Evolutionary conservation across 2,329 filamentous ascomycete genomes (phyloP).

Genomic region (Fusarium floridanum): DNA sequence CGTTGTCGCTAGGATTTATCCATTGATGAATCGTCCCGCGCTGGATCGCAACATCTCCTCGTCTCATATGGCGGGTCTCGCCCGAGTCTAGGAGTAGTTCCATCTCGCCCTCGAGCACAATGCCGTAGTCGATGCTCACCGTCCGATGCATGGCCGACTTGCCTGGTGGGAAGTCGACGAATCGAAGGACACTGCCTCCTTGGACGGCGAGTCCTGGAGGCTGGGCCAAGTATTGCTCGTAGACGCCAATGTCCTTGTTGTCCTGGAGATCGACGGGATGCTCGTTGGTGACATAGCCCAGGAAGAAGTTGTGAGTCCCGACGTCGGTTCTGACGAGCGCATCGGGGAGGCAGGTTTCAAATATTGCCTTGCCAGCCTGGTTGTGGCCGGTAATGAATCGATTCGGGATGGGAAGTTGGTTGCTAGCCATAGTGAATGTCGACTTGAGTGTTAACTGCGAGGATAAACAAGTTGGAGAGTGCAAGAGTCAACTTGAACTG

Average conservation of each 20-base stretch:
- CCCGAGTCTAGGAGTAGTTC: constrained; percentile 65
- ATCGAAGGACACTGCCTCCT: constrained; percentile 58
- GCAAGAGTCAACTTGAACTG: background rate
- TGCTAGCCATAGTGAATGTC: constrained; percentile 6
- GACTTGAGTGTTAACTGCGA: background rate
- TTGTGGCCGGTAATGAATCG: constrained; percentile 41
- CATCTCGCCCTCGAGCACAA: constrained; percentile 67
- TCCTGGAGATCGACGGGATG: constrained; percentile 21
- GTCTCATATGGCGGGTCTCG: constrained; percentile 55
- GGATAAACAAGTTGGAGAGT: background rate
- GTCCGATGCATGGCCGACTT: constrained; percentile 58
- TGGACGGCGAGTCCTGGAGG: constrained; percentile 44
- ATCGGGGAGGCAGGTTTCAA: constrained; percentile 32
- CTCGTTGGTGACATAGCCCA: constrained; percentile 35
- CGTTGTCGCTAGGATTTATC: constrained; percentile 59
- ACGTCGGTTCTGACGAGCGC: constrained; percentile 18
- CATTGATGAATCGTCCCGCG: constrained; percentile 69
- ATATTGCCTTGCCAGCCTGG: constrained; percentile 35
- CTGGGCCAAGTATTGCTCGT: constrained; percentile 22
- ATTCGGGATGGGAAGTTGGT: constrained; percentile 30
- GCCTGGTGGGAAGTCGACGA: constrained; percentile 62
- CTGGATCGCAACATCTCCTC: constrained; percentile 69
- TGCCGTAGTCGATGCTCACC: constrained; percentile 66
- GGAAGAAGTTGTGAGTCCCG: constrained; percentile 34
- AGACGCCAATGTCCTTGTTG: constrained; percentile 30